Conservation (phyloP, 2,329 filamentous ascomycete species). For the Fonsecaea erecta region DNA sequence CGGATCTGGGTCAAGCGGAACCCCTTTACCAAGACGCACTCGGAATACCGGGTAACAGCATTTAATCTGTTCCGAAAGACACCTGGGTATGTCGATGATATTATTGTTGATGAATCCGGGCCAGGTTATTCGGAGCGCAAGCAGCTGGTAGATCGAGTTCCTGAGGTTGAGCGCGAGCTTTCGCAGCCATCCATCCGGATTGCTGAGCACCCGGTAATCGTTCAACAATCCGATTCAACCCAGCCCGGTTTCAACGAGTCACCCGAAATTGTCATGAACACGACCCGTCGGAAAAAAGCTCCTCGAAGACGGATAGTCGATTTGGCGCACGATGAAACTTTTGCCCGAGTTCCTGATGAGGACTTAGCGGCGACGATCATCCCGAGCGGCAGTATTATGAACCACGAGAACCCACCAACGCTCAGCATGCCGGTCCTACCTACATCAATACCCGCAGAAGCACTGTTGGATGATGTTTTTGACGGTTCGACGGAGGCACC, state of each 20-base stretch:
- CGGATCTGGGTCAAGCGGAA: slow-evolving; percentile 94
- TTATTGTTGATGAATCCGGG: slow-evolving; percentile 81
- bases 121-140: slow-evolving; percentile 86
- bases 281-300: slow-evolving; percentile 53
- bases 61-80: slow-evolving; percentile 95
- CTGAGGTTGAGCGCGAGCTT: slow-evolving; percentile 70
- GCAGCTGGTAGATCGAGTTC: slow-evolving; percentile 78
- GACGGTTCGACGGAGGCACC: slow-evolving; percentile 22
- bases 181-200: slow-evolving; percentile 48
- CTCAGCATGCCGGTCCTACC: slow-evolving; percentile 54
- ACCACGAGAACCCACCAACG: slow-evolving; percentile 27
- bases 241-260: slow-evolving; percentile 15
- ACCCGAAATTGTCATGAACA: slow-evolving; percentile 35
- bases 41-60: slow-evolving; percentile 82
- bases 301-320: slow-evolving; percentile 63
- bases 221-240: slow-evolving; percentile 21
- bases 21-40: slow-evolving; percentile 85
- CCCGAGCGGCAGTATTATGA: slow-evolving; percentile 14
- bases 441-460: slow-evolving; percentile 53
- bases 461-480: slow-evolving; percentile 16
- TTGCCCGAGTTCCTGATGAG: slow-evolving; percentile 25
- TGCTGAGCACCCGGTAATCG: slow-evolving; percentile 24
- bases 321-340: slow-evolving; percentile 54
- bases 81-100: slow-evolving; percentile 87
- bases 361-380: slow-evolving; percentile 28